Conservation (phyloP, 1,139 yeast genomes). For the Geotrichum klebahnii region DNA sequence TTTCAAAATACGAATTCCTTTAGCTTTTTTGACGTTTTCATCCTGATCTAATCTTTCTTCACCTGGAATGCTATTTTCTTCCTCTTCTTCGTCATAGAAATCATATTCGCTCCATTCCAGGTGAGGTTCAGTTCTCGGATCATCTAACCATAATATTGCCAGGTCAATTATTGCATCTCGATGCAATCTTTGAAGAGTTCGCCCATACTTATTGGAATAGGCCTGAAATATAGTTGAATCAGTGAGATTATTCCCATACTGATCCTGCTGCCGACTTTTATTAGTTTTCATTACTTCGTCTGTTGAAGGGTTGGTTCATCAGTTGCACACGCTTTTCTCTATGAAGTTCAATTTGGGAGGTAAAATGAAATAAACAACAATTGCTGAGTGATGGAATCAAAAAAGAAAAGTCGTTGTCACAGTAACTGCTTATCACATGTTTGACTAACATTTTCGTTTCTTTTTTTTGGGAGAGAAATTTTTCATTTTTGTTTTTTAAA, state of each 20-base stretch:
- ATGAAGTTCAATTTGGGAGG: background rate
- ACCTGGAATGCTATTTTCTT: background rate
- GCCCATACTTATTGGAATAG: conserved; percentile 17
- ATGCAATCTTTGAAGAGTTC: conserved; percentile 7
- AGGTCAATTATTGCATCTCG: conserved; percentile 21
- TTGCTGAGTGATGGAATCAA: background rate
- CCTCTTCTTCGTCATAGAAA: conserved; percentile 9
- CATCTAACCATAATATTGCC: conserved; percentile 25
- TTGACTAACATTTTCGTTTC: background rate
- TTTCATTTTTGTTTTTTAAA: background rate
- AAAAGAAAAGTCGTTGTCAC: background rate
- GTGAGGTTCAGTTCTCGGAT: conserved; percentile 23
- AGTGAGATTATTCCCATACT: conserved; percentile 5
- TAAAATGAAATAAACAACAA: background rate
- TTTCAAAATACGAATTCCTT: conserved; percentile 15
- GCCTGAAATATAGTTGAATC: conserved; percentile 17
- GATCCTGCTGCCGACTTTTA: background rate
- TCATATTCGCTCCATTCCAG: conserved; percentile 15
- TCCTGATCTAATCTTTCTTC: conserved; percentile 9
- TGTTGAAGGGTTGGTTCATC: background rate
- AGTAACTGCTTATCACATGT: background rate
- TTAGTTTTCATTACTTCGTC: background rate
- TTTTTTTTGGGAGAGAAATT: conserved; percentile 9
- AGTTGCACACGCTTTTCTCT: too few species aligned
- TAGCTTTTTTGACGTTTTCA: background rate